phyloP scores from a whole-genome alignment of 345 rosid genomes.

The Chamaenerion angustifolium region DNA sequence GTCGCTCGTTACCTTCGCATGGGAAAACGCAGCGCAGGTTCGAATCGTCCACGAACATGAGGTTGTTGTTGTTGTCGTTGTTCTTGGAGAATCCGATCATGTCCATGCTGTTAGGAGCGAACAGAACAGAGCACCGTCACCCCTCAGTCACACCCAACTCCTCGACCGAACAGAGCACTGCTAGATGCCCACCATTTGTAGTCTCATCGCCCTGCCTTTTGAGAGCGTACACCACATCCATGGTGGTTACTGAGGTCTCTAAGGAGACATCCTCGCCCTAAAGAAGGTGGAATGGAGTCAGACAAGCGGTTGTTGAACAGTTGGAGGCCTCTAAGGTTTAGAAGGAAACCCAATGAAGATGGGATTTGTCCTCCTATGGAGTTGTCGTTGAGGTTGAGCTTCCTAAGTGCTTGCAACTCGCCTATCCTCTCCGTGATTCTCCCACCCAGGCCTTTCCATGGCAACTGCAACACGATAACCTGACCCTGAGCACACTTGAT shows the following conservation, averaged over 20 bases:
- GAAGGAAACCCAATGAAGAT: slow-evolving; percentile 55
- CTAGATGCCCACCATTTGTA: no score
- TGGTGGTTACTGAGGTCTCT: slow-evolving; percentile 58
- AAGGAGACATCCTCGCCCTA: slow-evolving; percentile 47
- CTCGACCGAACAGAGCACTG: no score
- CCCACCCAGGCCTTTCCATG: slow-evolving; percentile 84
- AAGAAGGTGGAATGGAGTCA: slow-evolving; percentile 64
- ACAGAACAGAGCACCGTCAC: no score
- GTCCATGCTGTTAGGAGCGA: slow-evolving; percentile 63
- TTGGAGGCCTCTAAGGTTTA: slow-evolving; percentile 58
- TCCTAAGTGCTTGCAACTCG: slow-evolving; percentile 56
- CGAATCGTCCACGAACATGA: slow-evolving; percentile 40
- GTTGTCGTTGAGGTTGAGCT: slow-evolving; percentile 78
- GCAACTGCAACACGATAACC: slow-evolving; percentile 70
- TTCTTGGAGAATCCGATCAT: slow-evolving; percentile 75
- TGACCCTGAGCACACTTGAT: slow-evolving; percentile 74
- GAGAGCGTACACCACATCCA: no score
- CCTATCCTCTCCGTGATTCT: slow-evolving; percentile 66
- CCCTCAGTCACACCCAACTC: no score
- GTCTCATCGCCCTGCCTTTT: no score
- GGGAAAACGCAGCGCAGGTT: slow-evolving; percentile 57
- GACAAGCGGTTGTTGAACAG: slow-evolving; percentile 84
- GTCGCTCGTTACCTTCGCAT: slow-evolving; percentile 75
- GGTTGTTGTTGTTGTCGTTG: background rate
- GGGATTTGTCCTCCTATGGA: slow-evolving; percentile 51